Evolutionary conservation across 83 land plant species (phyloP), one percentile per base, ranked within the genome.

Genomic region (Thuja plicata): DNA sequence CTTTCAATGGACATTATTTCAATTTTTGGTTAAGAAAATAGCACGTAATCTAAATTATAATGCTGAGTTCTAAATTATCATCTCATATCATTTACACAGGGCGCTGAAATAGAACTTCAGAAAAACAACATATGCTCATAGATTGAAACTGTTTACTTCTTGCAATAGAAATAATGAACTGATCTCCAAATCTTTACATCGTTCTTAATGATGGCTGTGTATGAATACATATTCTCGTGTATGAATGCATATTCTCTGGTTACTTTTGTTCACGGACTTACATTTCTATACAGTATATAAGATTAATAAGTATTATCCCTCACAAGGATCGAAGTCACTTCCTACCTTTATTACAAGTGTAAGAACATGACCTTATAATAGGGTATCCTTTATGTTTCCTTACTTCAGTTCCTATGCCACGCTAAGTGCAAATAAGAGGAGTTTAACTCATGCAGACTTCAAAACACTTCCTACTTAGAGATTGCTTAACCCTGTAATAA

Each of bases 371-470:
- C 79, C 35, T 66, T 27, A 27, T 66, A 27, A 66, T 24, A 66
- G 32, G 8, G n/a, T 66, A 30, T 66, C 9, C 32, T 24, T 66
- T 66, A 27, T 66, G 73, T 27, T 66, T 66, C 73, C n/a, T 66
- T 66, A 66, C 73, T 24, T 66, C 73, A 66, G 30, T 76, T 76
- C 38, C 38, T 34, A 76, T 76, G 79, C 13, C 35, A 34, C 6
- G 0, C 38, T 13, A 76, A 35, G 79, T 76, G 79, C 79, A 76
- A 34, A 76, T 13, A 76, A 76, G 38, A 76, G 35, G 79, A 7
- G 38, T 76, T 76, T 76, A 57, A 84, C 7, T 48, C 45, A 48
- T 83, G 27, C 85, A 48, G 85, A 34, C 85, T 83, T 83, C 34
- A 83, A 83, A 3, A 8, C 35, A 46, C 55, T 46, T 54, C 35